Conservation (phyloP, 495 filamentous ascomycete genomes). For the Penicillium canescens region DNA sequence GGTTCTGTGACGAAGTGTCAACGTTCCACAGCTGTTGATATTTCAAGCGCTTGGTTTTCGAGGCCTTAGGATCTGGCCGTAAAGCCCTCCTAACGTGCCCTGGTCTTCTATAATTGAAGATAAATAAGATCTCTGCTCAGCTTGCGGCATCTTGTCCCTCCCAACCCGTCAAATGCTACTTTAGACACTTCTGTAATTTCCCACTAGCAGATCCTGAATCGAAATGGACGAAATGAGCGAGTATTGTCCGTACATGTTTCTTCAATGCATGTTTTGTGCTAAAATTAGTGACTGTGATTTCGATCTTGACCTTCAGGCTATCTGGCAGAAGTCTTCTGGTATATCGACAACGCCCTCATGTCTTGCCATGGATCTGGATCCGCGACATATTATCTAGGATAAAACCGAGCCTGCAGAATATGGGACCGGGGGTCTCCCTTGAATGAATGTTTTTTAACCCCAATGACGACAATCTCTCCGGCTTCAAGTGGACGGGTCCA, state of each 20-base stretch:
- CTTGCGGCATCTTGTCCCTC: neutral
- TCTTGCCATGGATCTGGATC: constrained; percentile 4
- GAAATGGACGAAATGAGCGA: neutral
- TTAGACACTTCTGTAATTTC: neutral
- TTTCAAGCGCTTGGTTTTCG: neutral
- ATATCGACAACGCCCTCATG: constrained; percentile 7
- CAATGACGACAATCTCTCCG: neutral
- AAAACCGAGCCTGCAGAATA: neutral
- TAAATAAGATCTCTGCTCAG: neutral
- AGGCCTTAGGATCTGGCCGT: neutral
- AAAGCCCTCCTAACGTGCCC: neutral
- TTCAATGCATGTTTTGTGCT: neutral
- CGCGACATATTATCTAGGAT: neutral
- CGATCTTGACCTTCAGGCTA: constrained; percentile 3
- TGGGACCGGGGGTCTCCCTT: neutral
- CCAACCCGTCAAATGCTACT: neutral
- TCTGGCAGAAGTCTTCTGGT: constrained; percentile 8
- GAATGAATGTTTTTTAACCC: constrained; percentile 5
- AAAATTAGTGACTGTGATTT: neutral
- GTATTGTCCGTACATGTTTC: neutral
- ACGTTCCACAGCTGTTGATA: constrained; percentile 1
- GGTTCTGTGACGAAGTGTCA: neutral
- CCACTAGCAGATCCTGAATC: too few relatives aligned
- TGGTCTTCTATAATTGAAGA: neutral
- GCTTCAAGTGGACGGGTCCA: neutral